Percentiles rank a stretch among this genome's conserved stretches.
Conservation (phyloP, 2,329 filamentous ascomycete species). For the Colletotrichum sp. region DNA sequence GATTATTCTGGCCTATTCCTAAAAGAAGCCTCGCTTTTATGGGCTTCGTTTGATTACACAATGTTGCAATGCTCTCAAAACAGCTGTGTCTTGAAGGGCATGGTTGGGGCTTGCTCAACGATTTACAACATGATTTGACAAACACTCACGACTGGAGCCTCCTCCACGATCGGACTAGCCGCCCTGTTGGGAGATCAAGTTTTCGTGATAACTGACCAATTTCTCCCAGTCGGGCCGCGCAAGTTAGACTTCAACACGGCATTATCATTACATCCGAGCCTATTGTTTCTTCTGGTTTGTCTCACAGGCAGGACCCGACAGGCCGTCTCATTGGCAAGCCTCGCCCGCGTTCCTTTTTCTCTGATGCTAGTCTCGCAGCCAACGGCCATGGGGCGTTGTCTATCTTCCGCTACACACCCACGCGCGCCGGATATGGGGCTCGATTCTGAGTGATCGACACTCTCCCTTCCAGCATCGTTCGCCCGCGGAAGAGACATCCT, state of each 20-base stretch:
- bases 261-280: neutral
- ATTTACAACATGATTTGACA: neutral
- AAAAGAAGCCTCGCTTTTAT: neutral
- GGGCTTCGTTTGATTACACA: neutral
- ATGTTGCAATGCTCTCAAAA: neutral
- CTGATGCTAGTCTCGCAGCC: neutral
- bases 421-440: neutral
- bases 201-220: slow-evolving; percentile 7
- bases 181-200: neutral
- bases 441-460: neutral
- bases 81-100: neutral
- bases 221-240: neutral
- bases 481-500: neutral
- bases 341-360: neutral
- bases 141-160: neutral
- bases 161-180: slow-evolving; percentile 9
- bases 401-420: neutral
- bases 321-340: neutral
- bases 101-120: neutral
- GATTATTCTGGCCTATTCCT: neutral
- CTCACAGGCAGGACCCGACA: neutral
- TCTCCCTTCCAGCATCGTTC: neutral
- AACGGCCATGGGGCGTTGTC: neutral
- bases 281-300: slow-evolving; percentile 5
- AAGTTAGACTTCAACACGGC: neutral